Evolutionary conservation across 192 early-diverging fungal species (phyloP), one percentile per base, ranked within the genome.

Genomic region (Backusella sp.): DNA sequence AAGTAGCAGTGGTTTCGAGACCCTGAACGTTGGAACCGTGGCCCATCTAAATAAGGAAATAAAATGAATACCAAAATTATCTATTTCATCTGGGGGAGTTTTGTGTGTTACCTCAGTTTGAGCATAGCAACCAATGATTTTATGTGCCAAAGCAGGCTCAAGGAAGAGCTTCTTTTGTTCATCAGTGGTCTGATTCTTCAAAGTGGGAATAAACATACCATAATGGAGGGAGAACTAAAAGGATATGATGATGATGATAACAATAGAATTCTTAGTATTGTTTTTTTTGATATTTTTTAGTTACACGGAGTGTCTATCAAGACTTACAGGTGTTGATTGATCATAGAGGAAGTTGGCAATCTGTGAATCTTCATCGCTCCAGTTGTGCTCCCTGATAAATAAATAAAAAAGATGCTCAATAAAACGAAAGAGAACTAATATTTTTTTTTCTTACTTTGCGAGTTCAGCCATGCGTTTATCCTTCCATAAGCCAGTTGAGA

Each of bases 1-100:
- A 95, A 2, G 93, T 95, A 67, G 94, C 94, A 0, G 93, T 94
- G 34, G 95, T 96, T 85, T 96, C 95, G 19, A 96, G 85, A 2
- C 93, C 95, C 86, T 94, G 92, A 21, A 96, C 91, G 70, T 96
- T 96, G 37, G 89, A 91, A 30, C 92, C 92, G 73, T 93, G 92
- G 3, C 84, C 87, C 41, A 82, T 74, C 72, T 73, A 72, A 34
- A 52, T 32, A 44, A 52, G 39, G 41, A 71, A 49, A 71, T 30
- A 4, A 71, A 19, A 41, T 53, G 1, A 42, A 19, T 70, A 62
- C 21, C 56, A 12, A 41, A 70, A 21, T 28, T 11, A 3, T 73
- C 8, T 52, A n/a, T 62, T 5, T 73, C 53, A 1, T 7, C 14
- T 19, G 19, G 28, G 23, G 17, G 37, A 12, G n/a, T 49, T 11